phyloP scores from a whole-genome alignment of 2,329 filamentous ascomycete genomes.

The Fusarium sp. region DNA sequence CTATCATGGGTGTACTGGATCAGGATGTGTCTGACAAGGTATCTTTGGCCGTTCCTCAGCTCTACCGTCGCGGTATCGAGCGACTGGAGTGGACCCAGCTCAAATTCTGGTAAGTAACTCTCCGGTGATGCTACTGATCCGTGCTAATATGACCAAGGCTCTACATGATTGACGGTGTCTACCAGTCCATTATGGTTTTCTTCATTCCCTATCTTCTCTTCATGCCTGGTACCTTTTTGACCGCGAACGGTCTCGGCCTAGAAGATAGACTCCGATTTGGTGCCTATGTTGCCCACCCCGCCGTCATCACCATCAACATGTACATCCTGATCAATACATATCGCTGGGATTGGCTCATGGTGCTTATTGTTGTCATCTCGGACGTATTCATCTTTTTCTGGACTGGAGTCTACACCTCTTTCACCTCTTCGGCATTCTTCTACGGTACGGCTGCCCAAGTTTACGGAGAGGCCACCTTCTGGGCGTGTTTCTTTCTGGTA shows the following conservation, averaged over 20 bases:
- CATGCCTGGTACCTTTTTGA: constrained; percentile 74
- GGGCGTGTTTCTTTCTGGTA: constrained; percentile 84
- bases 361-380: constrained; percentile 84
- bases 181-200: constrained; percentile 94
- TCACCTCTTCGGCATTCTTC: constrained; percentile 66
- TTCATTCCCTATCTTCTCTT: constrained; percentile 92
- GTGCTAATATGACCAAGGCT: constrained; percentile 64
- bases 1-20: constrained; percentile 95
- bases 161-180: constrained; percentile 95
- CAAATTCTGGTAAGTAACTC: constrained; percentile 87
- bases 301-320: constrained; percentile 88
- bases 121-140: not conserved
- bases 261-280: constrained; percentile 87
- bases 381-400: constrained; percentile 92
- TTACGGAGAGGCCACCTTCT: constrained; percentile 86
- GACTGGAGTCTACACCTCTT: constrained; percentile 84
- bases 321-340: constrained; percentile 98
- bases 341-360: constrained; percentile 97
- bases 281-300: constrained; percentile 85
- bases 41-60: constrained; percentile 91
- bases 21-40: constrained; percentile 97
- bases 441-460: constrained; percentile 83
- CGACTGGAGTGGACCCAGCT: constrained; percentile 93
- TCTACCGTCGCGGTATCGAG: constrained; percentile 96
- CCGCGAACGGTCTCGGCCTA: constrained; percentile 78